phyloP scores from a whole-genome alignment of 1,139 yeast genomes.

The Zygoascus hellenicus region DNA sequence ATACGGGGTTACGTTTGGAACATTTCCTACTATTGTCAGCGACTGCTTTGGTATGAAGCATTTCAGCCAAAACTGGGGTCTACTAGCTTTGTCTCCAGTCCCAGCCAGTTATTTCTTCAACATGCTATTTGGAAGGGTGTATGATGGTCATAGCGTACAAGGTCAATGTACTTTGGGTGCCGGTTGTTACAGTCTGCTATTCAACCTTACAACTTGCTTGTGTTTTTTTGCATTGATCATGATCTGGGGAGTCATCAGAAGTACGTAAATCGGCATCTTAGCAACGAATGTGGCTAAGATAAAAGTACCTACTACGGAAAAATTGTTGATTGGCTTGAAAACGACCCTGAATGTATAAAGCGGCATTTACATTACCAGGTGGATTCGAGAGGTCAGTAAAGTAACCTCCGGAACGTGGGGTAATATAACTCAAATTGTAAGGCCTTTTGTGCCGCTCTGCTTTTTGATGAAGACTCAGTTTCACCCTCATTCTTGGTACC shows the following conservation, averaged over 20 bases:
- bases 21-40: conserved; percentile 73
- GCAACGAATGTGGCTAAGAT: too few species aligned
- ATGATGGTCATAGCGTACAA: conserved; percentile 23
- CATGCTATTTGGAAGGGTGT: conserved; percentile 35
- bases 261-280: too few species aligned
- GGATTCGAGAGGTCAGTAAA: too few species aligned
- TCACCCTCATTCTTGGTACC: too few species aligned
- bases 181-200: conserved; percentile 7
- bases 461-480: too few species aligned
- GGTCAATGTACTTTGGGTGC: conserved; percentile 5
- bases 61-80: conserved; percentile 79
- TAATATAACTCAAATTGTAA: too few species aligned
- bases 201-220: background rate
- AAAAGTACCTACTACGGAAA: too few species aligned
- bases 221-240: background rate
- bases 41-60: conserved; percentile 69
- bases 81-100: conserved; percentile 42
- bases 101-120: conserved; percentile 36
- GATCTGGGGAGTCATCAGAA: background rate
- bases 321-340: too few species aligned
- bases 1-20: conserved; percentile 78
- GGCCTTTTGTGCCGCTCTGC: too few species aligned
- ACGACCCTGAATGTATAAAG: too few species aligned
- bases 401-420: too few species aligned
- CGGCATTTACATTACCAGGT: too few species aligned